Percentiles rank a stretch among this genome's conserved stretches.
Conservation (phyloP, 2,329 filamentous ascomycete genomes). For the Apiospora marii region DNA sequence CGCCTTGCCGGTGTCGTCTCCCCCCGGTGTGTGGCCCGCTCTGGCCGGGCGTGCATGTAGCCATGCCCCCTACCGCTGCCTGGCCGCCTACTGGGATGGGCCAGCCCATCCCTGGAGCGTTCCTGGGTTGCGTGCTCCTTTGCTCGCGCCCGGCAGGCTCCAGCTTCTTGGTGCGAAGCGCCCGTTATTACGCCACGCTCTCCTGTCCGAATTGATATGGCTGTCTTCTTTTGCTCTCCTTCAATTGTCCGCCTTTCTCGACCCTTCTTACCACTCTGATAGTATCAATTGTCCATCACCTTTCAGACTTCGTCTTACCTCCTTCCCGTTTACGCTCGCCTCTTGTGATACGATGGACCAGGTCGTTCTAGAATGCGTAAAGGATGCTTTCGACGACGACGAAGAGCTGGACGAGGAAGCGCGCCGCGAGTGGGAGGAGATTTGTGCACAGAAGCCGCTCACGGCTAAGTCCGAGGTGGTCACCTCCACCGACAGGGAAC, state of each 20-base stretch:
- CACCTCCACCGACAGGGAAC: neutral
- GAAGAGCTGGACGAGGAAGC: conserved; percentile 1
- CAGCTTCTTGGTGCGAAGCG: neutral
- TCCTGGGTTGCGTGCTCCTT: neutral
- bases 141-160: neutral
- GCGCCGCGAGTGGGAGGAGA: neutral
- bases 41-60: neutral
- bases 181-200: conserved; percentile 5
- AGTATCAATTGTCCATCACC: neutral
- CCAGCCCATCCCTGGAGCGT: conserved; percentile 6
- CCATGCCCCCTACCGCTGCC: neutral
- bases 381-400: neutral
- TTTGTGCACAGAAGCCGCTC: neutral
- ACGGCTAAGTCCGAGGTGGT: neutral
- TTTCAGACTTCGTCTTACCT: neutral
- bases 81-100: neutral
- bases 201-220: neutral
- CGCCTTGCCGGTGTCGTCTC: neutral
- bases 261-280: neutral
- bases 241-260: neutral
- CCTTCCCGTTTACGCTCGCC: neutral
- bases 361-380: neutral
- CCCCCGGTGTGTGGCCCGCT: neutral
- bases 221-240: neutral
- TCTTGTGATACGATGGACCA: neutral